Evolutionary conservation across 805 yeast genomes (phyloP), one percentile per base, ranked within the genome.

Genomic region (Saturnispora mendoncae): DNA sequence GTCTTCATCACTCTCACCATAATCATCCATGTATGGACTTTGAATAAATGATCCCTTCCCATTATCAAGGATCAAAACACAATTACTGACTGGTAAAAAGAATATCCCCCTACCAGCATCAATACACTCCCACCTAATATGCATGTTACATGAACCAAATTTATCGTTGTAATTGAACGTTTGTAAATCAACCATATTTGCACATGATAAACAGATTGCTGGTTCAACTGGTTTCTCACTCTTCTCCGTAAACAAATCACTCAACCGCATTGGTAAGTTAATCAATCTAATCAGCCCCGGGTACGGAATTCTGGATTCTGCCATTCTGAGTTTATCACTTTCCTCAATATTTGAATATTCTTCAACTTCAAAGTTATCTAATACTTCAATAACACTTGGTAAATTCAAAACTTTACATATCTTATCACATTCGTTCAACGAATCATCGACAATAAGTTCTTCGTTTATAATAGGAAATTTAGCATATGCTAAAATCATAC

Each of bases 141-240:
- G 97, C 36, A 74, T 68, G 14, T 80, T 82, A 56, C 97, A 90
- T 47, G 86, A 85, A 0, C 97, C 97, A 15, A 64, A 60, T 4
- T 60, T 58, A 33, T 68, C 70, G 0, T 78, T 79, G 38, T 72
- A 67, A 14, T 77, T 72, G 31, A 66, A 58, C 46, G 65, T 75
- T 52, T 88, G 96, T n/a, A 78, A 62, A 46, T 78, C 78, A 18
- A 84, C 68, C 6, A 78, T 67, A 9, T 64, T 61, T 1, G 87
- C 92, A 61, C 98, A 92, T 46, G 80, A 80, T 41, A 90, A 61
- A 54, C 98, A 90, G 8, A 90, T 65, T 0, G 94, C 95, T 0
- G 95, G 92, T 48, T 88, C 94, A 36, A 68, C 69, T 24, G 66
- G 68, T 51, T 56, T 42, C 4, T 44, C 37, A n/a, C 3, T 36